Evolutionary conservation across 1,139 yeast species (phyloP), one percentile per base, ranked within the genome.

Genomic region (Nadsonia commutata): DNA sequence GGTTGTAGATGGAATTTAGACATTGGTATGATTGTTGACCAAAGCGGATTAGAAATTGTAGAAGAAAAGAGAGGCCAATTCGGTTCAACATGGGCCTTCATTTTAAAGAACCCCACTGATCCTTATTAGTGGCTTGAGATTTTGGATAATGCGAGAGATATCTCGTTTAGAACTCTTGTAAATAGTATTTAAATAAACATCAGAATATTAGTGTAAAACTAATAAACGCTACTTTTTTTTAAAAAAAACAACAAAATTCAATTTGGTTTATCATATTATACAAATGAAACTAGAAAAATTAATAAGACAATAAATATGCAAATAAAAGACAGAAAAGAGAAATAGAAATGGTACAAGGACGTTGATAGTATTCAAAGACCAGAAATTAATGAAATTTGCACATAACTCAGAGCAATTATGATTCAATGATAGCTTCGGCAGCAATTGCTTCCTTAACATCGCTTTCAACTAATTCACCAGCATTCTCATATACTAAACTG

Each of bases 1-100:
- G 97, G 96, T 2, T 90, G 98, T 63, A 69, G 97, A 56, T 90
- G 97, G 96, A 90, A 90, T 56, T 67, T 90, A 50, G 97, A 90
- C 57, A 84, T 90, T 52, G 94, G 86, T 31, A 90, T 80, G 53
- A 70, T 90, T 43, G 70, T 90, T 23, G 88, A 82, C 55, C 78
- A 76, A 48, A 80, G 94, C 13, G 95, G 94, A 0, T 68, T 90
- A 48, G 93, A 83, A 52, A 72, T 90, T 37, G 83, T 88, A 1
- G 78, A 76, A 51, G 86, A 83, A 53, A 76, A 76, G 51, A 68
- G 94, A 52, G 79, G 78, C 20, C 96, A 90, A 64, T 71, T 90
- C 49, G 97, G 98, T n/a, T 82, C 97, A 2, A 85, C 96, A 3
- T 63, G 59, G 41, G 59, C 54, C 48, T 63, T 60, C 47, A 55